Conservation (phyloP, 305 asterid species). For the Fraxinus platypoda region DNA sequence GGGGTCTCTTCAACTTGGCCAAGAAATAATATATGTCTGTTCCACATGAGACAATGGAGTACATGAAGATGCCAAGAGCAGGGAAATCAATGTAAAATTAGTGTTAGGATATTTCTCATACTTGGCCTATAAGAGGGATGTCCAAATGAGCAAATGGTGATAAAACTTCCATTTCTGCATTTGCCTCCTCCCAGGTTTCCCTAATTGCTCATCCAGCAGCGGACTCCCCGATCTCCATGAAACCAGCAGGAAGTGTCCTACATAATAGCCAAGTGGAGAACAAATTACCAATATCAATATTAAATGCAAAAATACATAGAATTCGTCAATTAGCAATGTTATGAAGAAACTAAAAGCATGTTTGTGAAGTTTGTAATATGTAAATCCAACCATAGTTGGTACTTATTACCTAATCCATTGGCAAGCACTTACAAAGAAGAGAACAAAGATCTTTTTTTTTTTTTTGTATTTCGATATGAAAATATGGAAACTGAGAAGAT, state of each 20-base stretch:
- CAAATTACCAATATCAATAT: not conserved
- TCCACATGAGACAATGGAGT: conserved; percentile 21
- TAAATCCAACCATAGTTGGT: no score
- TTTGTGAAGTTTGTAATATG: no score
- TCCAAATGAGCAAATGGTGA: conserved; percentile 89
- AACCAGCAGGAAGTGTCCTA: conserved; percentile 99
- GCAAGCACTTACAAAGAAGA: no score
- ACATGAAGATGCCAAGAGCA: not conserved
- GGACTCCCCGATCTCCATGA: conserved; percentile 94
- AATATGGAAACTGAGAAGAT: no score
- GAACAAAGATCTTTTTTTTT: no score
- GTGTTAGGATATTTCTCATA: conserved; percentile 27
- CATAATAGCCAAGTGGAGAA: conserved; percentile 2
- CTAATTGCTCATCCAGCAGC: conserved; percentile 90
- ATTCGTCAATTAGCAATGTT: not conserved
- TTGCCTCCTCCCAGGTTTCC: conserved; percentile 96
- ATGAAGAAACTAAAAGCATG: not conserved
- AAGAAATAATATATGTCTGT: conserved; percentile 92
- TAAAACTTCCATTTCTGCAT: conserved; percentile 77
- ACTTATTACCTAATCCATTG: no score
- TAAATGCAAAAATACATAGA: not conserved
- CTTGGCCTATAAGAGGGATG: conserved; percentile 95
- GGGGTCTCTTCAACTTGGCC: conserved; percentile 80
- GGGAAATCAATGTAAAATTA: not conserved
- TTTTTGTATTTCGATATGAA: no score